Evolutionary conservation across 169 alveolate species (phyloP).

Genomic region (Plasmodium inui): DNA sequence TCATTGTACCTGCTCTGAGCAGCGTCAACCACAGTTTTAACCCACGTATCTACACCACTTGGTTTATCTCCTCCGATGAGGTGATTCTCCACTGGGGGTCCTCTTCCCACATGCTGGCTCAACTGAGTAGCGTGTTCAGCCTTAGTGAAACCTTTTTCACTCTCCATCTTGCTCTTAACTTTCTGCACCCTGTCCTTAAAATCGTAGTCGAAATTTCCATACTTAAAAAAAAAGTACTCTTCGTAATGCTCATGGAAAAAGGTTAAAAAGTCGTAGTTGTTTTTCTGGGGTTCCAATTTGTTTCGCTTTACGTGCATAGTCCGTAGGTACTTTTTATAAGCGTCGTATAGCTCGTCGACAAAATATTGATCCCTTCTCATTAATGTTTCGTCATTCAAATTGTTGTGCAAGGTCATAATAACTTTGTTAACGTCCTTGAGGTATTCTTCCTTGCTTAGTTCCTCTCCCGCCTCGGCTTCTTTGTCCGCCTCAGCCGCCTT

Average conservation of each 20-base stretch:
- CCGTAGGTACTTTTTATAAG: slow-evolving; percentile 48
- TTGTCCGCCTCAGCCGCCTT: background rate
- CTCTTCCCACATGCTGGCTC: background rate
- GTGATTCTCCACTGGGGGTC: background rate
- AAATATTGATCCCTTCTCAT: slow-evolving; percentile 29
- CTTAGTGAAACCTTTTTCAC: background rate
- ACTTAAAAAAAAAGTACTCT: slow-evolving; percentile 47
- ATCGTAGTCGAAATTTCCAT: slow-evolving; percentile 48
- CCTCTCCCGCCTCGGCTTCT: background rate
- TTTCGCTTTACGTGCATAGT: slow-evolving; percentile 47
- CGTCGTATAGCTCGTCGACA: slow-evolving; percentile 68
- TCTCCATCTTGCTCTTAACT: background rate
- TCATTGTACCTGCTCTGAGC: background rate
- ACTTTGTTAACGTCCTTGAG: slow-evolving; percentile 54
- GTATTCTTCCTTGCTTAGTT: slow-evolving; percentile 6
- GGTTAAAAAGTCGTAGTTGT: slow-evolving; percentile 72
- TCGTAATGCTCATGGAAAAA: slow-evolving; percentile 71
- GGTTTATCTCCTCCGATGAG: background rate
- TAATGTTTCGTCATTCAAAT: slow-evolving; percentile 59
- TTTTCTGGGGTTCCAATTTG: slow-evolving; percentile 68
- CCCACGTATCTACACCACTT: background rate
- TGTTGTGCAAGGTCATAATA: slow-evolving; percentile 57
- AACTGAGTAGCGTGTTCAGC: background rate
- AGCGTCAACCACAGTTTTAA: background rate
- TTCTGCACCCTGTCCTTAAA: slow-evolving; percentile 38